Percentiles rank a stretch among this genome's conserved stretches.
phyloP scores from a whole-genome alignment of 23 red algal genomes.

The Gracilaria caudata region DNA sequence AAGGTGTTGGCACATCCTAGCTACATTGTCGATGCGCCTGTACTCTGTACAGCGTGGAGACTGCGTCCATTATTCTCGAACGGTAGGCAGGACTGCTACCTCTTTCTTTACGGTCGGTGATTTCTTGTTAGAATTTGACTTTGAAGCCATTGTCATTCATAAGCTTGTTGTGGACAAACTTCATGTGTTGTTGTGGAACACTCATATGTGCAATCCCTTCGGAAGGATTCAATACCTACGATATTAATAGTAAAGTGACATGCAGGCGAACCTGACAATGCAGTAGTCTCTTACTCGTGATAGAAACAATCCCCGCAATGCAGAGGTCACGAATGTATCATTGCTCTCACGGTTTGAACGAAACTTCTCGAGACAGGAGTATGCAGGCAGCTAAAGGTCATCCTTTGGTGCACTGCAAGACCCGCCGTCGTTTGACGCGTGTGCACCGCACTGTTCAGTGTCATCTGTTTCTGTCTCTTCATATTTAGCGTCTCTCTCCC shows the following conservation, averaged over 20 bases:
- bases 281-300: not conserved
- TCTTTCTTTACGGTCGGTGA: not conserved
- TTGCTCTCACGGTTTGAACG: not conserved
- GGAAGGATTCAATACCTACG: not conserved
- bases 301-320: not conserved
- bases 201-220: not conserved
- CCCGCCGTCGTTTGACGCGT: slow-evolving; percentile 39
- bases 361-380: not conserved
- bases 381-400: slow-evolving; percentile 5
- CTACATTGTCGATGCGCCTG: no score
- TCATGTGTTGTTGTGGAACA: not conserved
- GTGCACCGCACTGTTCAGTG: slow-evolving; percentile 47
- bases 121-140: not conserved
- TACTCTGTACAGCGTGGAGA: no score
- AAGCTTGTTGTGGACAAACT: not conserved
- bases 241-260: not conserved
- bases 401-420: slow-evolving; percentile 46
- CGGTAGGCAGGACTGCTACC: no score
- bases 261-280: not conserved
- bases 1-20: no score
- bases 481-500: slow-evolving; percentile 6
- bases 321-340: not conserved
- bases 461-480: not conserved
- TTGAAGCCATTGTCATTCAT: not conserved
- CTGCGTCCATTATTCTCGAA: not conserved